Evolutionary conservation across 305 asterid species (phyloP).

Genomic region (Ajuga reptans): DNA sequence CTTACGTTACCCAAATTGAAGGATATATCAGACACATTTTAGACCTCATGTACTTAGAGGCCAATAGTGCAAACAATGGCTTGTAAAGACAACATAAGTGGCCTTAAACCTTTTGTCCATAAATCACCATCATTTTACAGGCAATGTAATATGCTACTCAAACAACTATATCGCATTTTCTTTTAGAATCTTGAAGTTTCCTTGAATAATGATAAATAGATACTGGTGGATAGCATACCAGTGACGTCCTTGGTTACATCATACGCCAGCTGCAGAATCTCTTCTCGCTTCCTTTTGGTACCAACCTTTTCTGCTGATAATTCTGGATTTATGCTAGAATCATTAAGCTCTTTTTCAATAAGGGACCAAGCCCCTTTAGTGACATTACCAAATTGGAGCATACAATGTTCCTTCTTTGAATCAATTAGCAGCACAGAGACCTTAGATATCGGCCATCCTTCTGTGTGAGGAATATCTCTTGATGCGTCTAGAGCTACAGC

Average conservation of each 20-base stretch:
- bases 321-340: conserved; percentile 21
- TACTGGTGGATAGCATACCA: conserved; percentile 29
- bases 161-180: not conserved
- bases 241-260: conserved; percentile 41
- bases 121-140: not conserved
- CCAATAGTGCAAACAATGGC: not conserved
- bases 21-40: not conserved
- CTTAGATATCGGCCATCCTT: conserved; percentile 49
- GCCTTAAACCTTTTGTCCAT: not conserved
- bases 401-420: conserved; percentile 43
- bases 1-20: not conserved
- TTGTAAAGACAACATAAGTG: not conserved
- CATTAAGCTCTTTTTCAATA: conserved; percentile 35
- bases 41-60: not conserved
- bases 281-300: conserved; percentile 34
- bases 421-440: conserved; percentile 55
- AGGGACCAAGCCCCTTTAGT: conserved; percentile 59
- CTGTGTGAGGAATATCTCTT: conserved; percentile 30
- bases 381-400: conserved; percentile 33
- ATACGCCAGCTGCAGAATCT: conserved; percentile 37
- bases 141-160: not conserved
- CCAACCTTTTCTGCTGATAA: not conserved
- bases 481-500: conserved; percentile 42
- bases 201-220: not conserved
- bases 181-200: not conserved